Evolutionary conservation across 2,329 filamentous ascomycete genomes (phyloP).

Genomic region (Talaromyces sp.): DNA sequence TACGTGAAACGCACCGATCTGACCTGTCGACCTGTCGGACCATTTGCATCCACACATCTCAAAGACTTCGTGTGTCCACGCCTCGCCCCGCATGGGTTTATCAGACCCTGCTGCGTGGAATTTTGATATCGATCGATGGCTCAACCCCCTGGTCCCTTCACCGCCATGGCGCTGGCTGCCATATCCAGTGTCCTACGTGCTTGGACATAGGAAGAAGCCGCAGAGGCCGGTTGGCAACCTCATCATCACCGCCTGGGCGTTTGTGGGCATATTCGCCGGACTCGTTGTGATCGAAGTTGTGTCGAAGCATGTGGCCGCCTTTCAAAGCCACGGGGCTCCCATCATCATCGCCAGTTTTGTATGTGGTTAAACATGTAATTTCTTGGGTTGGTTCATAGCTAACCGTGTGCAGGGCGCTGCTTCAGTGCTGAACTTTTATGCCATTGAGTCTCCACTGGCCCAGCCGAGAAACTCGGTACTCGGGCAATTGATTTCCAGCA

Average conservation of each 20-base stretch:
- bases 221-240: constrained; percentile 50
- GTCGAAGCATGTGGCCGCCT: constrained; percentile 49
- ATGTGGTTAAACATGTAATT: constrained; percentile 27
- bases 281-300: constrained; percentile 56
- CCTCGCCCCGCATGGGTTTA: constrained; percentile 2
- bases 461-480: constrained; percentile 66
- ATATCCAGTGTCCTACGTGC: constrained; percentile 58
- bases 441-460: constrained; percentile 64
- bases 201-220: constrained; percentile 53
- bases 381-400: neutral
- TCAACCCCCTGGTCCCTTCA: constrained; percentile 65
- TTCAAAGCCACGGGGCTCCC: constrained; percentile 49
- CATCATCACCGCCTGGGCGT: constrained; percentile 55
- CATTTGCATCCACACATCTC: neutral
- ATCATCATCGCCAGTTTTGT: constrained; percentile 67
- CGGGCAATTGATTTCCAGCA: constrained; percentile 59
- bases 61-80: neutral
- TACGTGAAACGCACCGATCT: neutral
- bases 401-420: constrained; percentile 55
- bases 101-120: constrained; percentile 34
- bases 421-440: constrained; percentile 68
- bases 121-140: constrained; percentile 70
- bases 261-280: constrained; percentile 59
- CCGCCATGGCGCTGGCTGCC: constrained; percentile 62
- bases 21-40: neutral